Conservation (phyloP, 345 rosid genomes). For the Eucalyptus grandis region DNA sequence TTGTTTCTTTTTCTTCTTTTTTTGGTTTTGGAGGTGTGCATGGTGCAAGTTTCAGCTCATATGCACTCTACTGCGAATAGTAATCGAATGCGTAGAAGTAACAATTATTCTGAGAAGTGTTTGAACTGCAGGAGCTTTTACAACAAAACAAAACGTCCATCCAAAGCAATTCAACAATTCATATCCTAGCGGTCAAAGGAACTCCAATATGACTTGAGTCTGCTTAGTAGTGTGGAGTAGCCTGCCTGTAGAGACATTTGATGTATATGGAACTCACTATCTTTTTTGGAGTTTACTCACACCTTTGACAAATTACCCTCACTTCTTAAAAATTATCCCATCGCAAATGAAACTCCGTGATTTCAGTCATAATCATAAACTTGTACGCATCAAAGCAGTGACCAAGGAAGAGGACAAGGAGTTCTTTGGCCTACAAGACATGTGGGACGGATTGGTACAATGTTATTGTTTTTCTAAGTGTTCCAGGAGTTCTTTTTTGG, state of each 20-base stretch:
- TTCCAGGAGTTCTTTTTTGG: not conserved
- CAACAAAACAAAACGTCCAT: not conserved
- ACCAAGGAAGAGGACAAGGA: not conserved
- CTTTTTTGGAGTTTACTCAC: accelerated
- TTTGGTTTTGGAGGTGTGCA: not conserved
- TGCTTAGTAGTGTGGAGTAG: not conserved
- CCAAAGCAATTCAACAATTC: not conserved
- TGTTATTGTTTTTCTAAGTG: accelerated
- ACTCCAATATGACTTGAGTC: not conserved
- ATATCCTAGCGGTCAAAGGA: not conserved
- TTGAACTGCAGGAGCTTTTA: not conserved
- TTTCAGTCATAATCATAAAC: not conserved
- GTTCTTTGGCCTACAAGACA: not conserved
- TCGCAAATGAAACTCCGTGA: not conserved
- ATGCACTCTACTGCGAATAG: not conserved
- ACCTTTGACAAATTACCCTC: not conserved
- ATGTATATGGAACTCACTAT: not conserved
- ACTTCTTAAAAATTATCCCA: not conserved
- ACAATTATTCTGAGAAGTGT: not conserved
- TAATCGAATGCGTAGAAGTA: not conserved
- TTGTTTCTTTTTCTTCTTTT: accelerated
- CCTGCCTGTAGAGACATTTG: not conserved
- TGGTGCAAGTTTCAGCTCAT: not conserved
- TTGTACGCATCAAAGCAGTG: accelerated
- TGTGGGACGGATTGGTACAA: not conserved